These are phyloP conservation scores for Odontarrhena argentea DNA, from an alignment of 345 rosid genomes.

Conservation along the genomic window DNA sequence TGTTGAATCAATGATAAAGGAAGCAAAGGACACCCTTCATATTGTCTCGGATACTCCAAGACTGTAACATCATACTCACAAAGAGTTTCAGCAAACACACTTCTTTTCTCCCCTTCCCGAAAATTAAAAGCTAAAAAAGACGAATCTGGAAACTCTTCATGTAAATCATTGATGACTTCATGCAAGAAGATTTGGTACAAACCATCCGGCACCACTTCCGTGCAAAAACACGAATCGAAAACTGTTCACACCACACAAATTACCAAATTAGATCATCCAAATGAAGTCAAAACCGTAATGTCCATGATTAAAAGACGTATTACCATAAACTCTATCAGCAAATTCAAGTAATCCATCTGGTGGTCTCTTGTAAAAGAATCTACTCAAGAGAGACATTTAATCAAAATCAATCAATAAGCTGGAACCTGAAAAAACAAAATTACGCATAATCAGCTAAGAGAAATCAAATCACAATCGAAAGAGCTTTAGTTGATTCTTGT, in stretches of 20 bases:
- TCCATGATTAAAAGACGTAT: neutral
- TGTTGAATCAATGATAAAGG: slow-evolving; percentile 87
- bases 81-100: slow-evolving; percentile 69
- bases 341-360: slow-evolving; percentile 97
- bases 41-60: slow-evolving; percentile 89
- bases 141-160: slow-evolving; percentile 83
- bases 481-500: neutral
- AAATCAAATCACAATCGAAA: slow-evolving; percentile 12
- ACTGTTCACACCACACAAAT: slow-evolving; percentile 51
- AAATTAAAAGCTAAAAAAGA: slow-evolving; percentile 85
- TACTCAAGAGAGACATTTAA: slow-evolving; percentile 80
- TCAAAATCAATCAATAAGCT: slow-evolving; percentile 27
- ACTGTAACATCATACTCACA: slow-evolving; percentile 84
- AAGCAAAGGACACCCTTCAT: slow-evolving; percentile 91
- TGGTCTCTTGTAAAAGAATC: slow-evolving; percentile 89
- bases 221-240: slow-evolving; percentile 92
- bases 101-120: slow-evolving; percentile 79
- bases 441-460: neutral
- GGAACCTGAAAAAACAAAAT: slow-evolving; percentile 13
- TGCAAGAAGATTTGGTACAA: slow-evolving; percentile 71
- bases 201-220: slow-evolving; percentile 75
- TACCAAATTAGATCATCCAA: neutral
- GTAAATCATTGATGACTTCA: slow-evolving; percentile 72
- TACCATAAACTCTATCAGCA: slow-evolving; percentile 96
- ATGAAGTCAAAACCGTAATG: neutral